A percentile compares a stretch with the other conserved stretches of the same genome.
These are phyloP conservation scores for Cnidoscolus chayamansa DNA, from an alignment of 441 rosid species.

Conservation along the genomic window DNA sequence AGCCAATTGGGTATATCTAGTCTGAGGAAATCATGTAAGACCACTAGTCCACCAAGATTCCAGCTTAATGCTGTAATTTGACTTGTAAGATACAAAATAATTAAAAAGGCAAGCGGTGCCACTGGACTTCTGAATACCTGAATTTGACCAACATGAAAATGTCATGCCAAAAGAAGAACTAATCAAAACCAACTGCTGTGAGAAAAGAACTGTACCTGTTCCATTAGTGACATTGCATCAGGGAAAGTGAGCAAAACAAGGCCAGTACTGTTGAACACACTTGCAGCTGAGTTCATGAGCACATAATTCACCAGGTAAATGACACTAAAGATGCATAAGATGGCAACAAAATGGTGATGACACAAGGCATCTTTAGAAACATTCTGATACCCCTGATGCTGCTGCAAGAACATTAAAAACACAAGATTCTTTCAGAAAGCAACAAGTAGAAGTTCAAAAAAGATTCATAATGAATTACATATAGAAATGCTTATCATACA, in stretches of 20 bases:
- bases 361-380: slow-evolving; percentile 55
- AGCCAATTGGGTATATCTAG: slow-evolving; percentile 90
- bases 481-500: not conserved
- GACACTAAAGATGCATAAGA: slow-evolving; percentile 65
- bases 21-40: slow-evolving; percentile 67
- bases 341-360: slow-evolving; percentile 70
- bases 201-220: slow-evolving; percentile 56
- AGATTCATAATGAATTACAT: too few relatives aligned
- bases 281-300: slow-evolving; percentile 83
- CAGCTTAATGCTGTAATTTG: slow-evolving; percentile 77
- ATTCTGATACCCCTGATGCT: slow-evolving; percentile 45
- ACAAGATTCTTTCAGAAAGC: slow-evolving; percentile 20
- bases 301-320: slow-evolving; percentile 68
- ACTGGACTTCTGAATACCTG: slow-evolving; percentile 75
- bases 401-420: slow-evolving; percentile 44
- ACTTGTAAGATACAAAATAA: slow-evolving; percentile 65
- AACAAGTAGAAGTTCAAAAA: not conserved
- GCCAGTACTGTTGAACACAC: slow-evolving; percentile 73
- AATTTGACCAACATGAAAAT: slow-evolving; percentile 2
- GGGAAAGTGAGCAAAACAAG: slow-evolving; percentile 77
- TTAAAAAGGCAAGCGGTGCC: slow-evolving; percentile 50
- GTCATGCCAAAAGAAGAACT: slow-evolving; percentile 9
- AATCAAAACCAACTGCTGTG: slow-evolving; percentile 8
- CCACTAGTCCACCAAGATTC: slow-evolving; percentile 71
- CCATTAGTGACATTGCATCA: slow-evolving; percentile 85